A percentile compares a stretch with the other conserved stretches of the same genome.
These are phyloP conservation scores for Raphanus raphanistrum DNA, from an alignment of 345 rosid genomes.

Conservation along the genomic window DNA sequence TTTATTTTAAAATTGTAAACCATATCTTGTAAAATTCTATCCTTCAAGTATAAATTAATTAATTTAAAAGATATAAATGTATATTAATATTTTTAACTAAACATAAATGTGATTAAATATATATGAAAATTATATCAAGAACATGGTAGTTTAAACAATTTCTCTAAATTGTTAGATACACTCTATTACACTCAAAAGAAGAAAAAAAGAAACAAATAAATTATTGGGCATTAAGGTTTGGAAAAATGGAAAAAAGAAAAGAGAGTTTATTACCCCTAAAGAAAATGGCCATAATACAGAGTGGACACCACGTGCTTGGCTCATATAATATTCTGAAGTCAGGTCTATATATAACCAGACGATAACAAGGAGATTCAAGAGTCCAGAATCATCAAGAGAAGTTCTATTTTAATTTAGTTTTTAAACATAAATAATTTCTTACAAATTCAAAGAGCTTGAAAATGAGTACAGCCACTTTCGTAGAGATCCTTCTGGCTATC, in stretches of 20 bases:
- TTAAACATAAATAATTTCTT: not conserved
- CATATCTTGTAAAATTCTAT: too few relatives aligned
- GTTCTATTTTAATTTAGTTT: not conserved
- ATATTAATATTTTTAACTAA: too few relatives aligned
- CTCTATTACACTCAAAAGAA: not conserved
- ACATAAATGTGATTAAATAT: too few relatives aligned
- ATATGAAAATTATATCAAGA: too few relatives aligned
- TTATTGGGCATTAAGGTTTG: not conserved
- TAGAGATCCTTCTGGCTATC: conserved; percentile 74
- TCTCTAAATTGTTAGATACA: not conserved
- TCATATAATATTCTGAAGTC: not conserved
- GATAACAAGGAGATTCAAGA: conserved; percentile 1
- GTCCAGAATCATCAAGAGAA: conserved; percentile 12
- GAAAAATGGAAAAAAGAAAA: not conserved
- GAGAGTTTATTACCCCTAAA: not conserved
- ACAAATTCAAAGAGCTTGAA: conserved; percentile 17
- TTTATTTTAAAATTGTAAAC: too few relatives aligned
- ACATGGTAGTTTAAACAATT: too few relatives aligned
- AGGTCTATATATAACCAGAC: conserved; percentile 9
- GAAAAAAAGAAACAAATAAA: not conserved
- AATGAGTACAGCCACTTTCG: conserved; percentile 50
- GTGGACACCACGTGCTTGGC: conserved; percentile 25
- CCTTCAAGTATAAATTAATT: too few relatives aligned
- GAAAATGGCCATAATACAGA: not conserved
- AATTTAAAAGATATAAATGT: too few relatives aligned